These are phyloP conservation scores for Anthracocystis setariae DNA, from an alignment of 1,284 basidiomycete genomes.

Conservation along the genomic window DNA sequence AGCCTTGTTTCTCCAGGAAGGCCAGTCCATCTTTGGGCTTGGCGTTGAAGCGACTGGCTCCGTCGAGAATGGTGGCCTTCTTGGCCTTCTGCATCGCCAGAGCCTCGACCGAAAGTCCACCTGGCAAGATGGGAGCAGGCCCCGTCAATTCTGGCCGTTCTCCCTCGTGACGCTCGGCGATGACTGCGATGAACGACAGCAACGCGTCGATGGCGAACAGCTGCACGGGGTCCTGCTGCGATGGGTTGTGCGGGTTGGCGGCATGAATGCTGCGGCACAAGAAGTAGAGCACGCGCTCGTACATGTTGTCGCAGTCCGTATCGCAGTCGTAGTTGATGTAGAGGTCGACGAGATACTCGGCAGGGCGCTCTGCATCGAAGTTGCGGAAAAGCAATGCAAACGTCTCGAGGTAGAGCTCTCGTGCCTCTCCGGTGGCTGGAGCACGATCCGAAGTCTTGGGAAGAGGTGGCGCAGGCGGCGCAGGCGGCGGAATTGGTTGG, in stretches of 20 bases:
- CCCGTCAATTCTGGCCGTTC: constrained; percentile 58
- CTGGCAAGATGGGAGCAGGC: constrained; percentile 49
- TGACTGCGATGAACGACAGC: constrained; percentile 85
- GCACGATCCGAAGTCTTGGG: constrained; percentile 75
- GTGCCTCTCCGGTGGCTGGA: constrained; percentile 76
- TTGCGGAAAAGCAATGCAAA: constrained; percentile 78
- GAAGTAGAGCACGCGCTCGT: constrained; percentile 89
- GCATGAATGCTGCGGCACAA: constrained; percentile 71
- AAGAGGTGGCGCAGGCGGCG: constrained; percentile 71
- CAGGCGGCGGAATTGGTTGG: constrained; percentile 71
- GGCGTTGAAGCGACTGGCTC: constrained; percentile 88
- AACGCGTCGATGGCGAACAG: constrained; percentile 89
- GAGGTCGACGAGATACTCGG: constrained; percentile 92
- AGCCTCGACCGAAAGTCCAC: constrained; percentile 70
- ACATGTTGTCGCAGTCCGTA: constrained; percentile 93
- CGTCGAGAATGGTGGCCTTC: constrained; percentile 86
- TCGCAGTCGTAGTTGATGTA: constrained; percentile 98
- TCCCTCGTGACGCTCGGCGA: constrained; percentile 82
- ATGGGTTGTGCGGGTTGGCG: constrained; percentile 78
- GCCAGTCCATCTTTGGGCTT: constrained; percentile 94
- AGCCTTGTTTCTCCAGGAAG: constrained; percentile 73
- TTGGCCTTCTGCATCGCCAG: constrained; percentile 81
- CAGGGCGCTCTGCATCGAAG: constrained; percentile 56
- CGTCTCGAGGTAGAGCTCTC: constrained; percentile 89
- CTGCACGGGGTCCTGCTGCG: constrained; percentile 80